Percentiles rank a stretch among this genome's conserved stretches.
These are phyloP conservation scores for Macrolepiota fuliginosa DNA, from an alignment of 768 basidiomycete species.

Conservation along the genomic window DNA sequence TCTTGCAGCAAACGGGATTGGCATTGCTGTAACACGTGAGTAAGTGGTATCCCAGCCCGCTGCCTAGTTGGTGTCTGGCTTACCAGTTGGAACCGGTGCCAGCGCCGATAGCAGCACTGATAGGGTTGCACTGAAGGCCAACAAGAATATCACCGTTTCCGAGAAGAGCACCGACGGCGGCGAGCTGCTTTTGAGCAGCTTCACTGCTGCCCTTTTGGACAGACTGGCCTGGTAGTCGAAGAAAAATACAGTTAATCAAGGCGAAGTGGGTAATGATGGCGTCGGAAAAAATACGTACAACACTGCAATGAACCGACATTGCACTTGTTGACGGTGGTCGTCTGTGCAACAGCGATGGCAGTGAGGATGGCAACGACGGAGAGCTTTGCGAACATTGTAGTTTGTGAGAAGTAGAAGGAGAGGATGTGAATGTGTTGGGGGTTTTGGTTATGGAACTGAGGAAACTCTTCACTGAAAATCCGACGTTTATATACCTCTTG, in stretches of 20 bases:
- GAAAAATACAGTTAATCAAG: background rate
- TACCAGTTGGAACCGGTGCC: constrained; percentile 18
- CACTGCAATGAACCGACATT: constrained; percentile 9
- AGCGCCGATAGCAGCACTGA: constrained; percentile 19
- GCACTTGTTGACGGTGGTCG: background rate
- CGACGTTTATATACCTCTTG: background rate
- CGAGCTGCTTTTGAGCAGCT: background rate
- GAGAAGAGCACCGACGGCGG: constrained; percentile 14
- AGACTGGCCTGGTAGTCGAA: background rate
- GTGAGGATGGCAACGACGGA: constrained; percentile 1
- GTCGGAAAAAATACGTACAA: background rate
- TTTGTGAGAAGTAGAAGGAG: background rate
- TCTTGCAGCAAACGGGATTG: constrained; percentile 22
- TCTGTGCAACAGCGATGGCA: background rate
- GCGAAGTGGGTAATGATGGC: background rate
- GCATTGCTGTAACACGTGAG: constrained; percentile 14
- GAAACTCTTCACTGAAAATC: background rate
- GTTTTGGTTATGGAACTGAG: background rate
- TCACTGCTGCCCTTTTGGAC: background rate
- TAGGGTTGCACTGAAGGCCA: constrained; percentile 22
- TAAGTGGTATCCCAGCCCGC: background rate
- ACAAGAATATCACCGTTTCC: constrained; percentile 16
- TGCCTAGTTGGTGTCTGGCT: background rate
- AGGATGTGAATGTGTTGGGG: background rate
- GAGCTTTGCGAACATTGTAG: constrained; percentile 8